Evolutionary conservation across 2,329 filamentous ascomycete genomes (phyloP), one percentile per base, ranked within the genome.

Genomic region (Colletotrichum orbiculare): DNA sequence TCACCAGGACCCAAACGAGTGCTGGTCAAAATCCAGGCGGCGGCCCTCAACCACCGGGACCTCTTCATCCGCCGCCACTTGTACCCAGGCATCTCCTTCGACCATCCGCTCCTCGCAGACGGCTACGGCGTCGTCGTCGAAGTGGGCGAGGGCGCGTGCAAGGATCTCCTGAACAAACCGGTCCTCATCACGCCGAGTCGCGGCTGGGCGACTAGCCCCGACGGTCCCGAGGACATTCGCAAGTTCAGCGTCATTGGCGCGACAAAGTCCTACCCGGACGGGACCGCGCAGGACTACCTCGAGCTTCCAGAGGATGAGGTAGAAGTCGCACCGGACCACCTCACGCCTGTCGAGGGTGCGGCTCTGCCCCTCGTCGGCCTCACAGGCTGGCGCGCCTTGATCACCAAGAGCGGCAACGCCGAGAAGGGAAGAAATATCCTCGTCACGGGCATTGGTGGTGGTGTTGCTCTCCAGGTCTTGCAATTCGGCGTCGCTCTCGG

Each of bases 11-110:
- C 86, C 13, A 83, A 83, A 67, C 85, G 97, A 76, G 82, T 97
- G 69, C 83, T 96, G 7, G 82, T 98, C 67, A 88, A 87, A 72
- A 82, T 98, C 73, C 85, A 87, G 41, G 92, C 94, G 55, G 92
- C 90, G 1, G 91, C 95, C 12, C 88, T 98, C 54, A 98, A 98
- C 82, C 96, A 98, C 81, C 91, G 94, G 72, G 96, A 98, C 77
- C 88, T 97, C 71, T 98, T 97, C 81, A 91, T 97, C 78, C 92
- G 95, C 59, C 94, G 96, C 77, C 91, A 94, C 74, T 88, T 97
- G 45, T 98, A 98, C 82, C 95, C 95, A 0, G 91, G 87, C 71
- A 91, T 93, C 57, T 90, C 91, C 11, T 97, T 97, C 77, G 85
- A 87, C 65, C 83, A 89, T 6, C 93, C 95, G 1, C 81, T 98